These are phyloP conservation scores for Zoysia japonica DNA, from an alignment of 176 grass and related monocot genomes.

Conservation along the genomic window DNA sequence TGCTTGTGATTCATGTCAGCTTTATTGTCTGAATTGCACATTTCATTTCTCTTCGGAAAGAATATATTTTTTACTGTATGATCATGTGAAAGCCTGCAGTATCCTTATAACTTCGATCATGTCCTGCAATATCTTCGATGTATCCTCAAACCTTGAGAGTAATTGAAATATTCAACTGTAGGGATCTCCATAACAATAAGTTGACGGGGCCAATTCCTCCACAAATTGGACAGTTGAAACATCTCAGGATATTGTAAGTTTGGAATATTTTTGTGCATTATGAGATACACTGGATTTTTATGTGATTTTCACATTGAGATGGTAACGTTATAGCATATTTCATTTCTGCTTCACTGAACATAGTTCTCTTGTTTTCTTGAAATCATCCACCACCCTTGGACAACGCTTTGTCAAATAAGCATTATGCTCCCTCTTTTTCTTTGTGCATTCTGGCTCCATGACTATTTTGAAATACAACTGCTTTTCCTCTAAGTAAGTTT, in stretches of 20 bases:
- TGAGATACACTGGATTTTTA: neutral
- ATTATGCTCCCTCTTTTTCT: neutral
- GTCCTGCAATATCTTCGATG: constrained; percentile 7
- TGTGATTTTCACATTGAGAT: no score
- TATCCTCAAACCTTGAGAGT: constrained; percentile 9
- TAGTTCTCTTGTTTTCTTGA: neutral
- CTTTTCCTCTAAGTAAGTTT: constrained; percentile 20
- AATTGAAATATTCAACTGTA: constrained; percentile 44
- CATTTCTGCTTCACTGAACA: neutral
- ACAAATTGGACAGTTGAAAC: constrained; percentile 91
- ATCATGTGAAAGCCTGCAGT: neutral
- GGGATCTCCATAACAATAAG: constrained; percentile 99
- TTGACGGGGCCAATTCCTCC: constrained; percentile 89
- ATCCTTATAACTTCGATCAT: constrained; percentile 4
- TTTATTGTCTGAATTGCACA: no score
- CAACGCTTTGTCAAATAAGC: constrained; percentile 11
- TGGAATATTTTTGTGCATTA: constrained; percentile 28
- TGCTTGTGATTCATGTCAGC: no score
- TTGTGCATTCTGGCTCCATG: constrained; percentile 16
- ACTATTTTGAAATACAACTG: constrained; percentile 31
- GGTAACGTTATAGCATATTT: neutral
- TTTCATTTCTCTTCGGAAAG: no score
- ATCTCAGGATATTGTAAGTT: constrained; percentile 93
- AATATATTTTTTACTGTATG: neutral
- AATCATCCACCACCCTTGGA: neutral